Evolutionary conservation across 768 basidiomycete genomes (phyloP), one percentile per base, ranked within the genome.

Genomic region (Pleurotus cornucopiae): DNA sequence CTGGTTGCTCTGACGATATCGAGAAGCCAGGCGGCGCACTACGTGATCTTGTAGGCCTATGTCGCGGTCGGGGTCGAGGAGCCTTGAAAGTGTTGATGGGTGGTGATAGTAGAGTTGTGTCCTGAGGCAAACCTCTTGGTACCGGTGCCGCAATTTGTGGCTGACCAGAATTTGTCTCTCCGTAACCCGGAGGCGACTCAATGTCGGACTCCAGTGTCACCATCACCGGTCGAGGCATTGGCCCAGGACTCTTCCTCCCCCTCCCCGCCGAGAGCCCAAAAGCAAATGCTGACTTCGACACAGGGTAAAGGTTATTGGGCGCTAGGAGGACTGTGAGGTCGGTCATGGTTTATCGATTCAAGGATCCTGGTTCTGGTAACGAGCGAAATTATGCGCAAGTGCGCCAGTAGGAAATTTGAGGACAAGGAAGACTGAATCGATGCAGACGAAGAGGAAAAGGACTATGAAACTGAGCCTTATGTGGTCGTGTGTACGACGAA

Each of bases 261-360:
- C 51, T 52, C 25, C 49, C 49, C 49, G 34, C 20, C n/a, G 51
- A 39, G 5, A 39, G 64, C 3, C 70, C 66, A 55, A 75, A 74
- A 1, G 67, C 60, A 48, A 74, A 73, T 44, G 65, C 61, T 46
- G 58, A 54, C 11, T 64, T 65, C 43, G 70, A 67, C 40, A 64
- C 60, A 34, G 76, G 73, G 58, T 75, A 71, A 46, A 79, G 66
- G 30, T 76, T 75, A 16, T 73, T 72, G 2, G 79, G 77, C n/a
- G 77, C 74, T 41, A 79, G 69, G 45, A 82, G 73, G 25, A 80
- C 77, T 1, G 79, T 81, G 16, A 81, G 72, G 65, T 81, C 80
- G 3, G 79, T 72, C 79, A 80, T 80, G 51, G 40, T 52, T 52
- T 14, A 7, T 37, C 12, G 49, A 49, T 49, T 38, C 14, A 34